phyloP scores from a whole-genome alignment of 1,139 yeast species.

The Yamadazyma triangularis region DNA sequence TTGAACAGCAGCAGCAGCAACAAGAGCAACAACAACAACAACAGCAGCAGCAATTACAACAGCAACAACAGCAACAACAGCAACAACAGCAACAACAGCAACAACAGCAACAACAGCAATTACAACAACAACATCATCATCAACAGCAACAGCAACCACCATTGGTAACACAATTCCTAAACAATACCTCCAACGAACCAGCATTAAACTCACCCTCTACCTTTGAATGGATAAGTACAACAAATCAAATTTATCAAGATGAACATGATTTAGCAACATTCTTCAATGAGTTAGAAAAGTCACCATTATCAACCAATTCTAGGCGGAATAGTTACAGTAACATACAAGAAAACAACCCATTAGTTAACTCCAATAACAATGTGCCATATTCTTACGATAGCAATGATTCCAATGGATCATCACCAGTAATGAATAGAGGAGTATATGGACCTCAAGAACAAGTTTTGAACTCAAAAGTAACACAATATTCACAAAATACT shows the following conservation, averaged over 20 bases:
- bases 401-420: constrained; percentile 9
- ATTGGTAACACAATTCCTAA: constrained; percentile 1
- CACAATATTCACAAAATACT: background rate
- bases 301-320: constrained; percentile 19
- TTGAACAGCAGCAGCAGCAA: background rate
- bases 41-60: too few relatives aligned
- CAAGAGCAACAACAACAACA: background rate
- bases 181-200: constrained; percentile 2
- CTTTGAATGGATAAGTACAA: constrained; percentile 25
- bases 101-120: background rate
- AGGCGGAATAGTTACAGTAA: constrained; percentile 12
- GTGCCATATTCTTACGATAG: constrained; percentile 9
- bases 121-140: background rate
- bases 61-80: constrained; percentile 1
- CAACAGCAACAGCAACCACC: constrained; percentile 1
- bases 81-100: background rate
- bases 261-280: constrained; percentile 18
- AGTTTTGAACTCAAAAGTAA: background rate
- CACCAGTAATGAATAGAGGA: constrained; percentile 11
- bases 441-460: too few relatives aligned
- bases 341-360: too few relatives aligned
- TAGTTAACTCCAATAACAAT: constrained; percentile 1
- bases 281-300: constrained; percentile 38
- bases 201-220: constrained; percentile 14
- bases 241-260: constrained; percentile 5